These are phyloP conservation scores for Ophiosphaerella herpotricha DNA, from an alignment of 2,329 filamentous ascomycete genomes.

Conservation along the genomic window DNA sequence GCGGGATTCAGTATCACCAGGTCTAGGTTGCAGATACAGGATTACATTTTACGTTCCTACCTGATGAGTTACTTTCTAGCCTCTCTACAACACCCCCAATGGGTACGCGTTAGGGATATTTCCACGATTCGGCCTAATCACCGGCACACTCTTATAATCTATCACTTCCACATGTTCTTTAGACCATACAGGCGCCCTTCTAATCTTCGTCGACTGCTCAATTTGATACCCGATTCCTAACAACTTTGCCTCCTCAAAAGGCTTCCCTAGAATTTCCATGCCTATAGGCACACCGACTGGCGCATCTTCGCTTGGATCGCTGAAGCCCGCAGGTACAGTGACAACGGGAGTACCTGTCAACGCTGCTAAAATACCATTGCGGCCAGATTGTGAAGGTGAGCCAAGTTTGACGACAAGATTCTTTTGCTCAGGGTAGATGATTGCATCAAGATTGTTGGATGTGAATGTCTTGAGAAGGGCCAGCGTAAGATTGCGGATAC, in stretches of 20 bases:
- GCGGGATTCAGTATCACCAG: too few species aligned
- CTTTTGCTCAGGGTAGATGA: constrained; percentile 69
- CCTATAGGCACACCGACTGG: constrained; percentile 65
- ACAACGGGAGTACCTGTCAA: constrained; percentile 60
- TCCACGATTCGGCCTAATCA: constrained; percentile 48
- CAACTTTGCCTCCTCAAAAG: constrained; percentile 60
- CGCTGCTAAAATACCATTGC: constrained; percentile 63
- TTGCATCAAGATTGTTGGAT: constrained; percentile 56
- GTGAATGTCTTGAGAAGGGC: constrained; percentile 58
- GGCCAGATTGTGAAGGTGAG: constrained; percentile 60
- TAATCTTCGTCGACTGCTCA: constrained; percentile 52
- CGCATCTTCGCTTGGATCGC: constrained; percentile 53
- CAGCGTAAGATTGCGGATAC: constrained; percentile 59
- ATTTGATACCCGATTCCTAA: constrained; percentile 59
- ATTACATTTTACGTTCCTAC: too few species aligned
- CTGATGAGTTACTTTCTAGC: too few species aligned
- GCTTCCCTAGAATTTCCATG: constrained; percentile 65
- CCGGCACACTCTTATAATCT: constrained; percentile 52
- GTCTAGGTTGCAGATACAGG: too few species aligned
- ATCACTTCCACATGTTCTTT: constrained; percentile 45
- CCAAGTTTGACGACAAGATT: constrained; percentile 66
- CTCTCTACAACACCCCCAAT: constrained; percentile 47
- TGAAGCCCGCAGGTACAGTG: constrained; percentile 61
- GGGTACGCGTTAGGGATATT: constrained; percentile 56
- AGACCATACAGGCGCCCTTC: constrained; percentile 55